These are phyloP conservation scores for Astrothelium subdiscretum DNA, from an alignment of 495 filamentous ascomycete genomes.

Conservation along the genomic window DNA sequence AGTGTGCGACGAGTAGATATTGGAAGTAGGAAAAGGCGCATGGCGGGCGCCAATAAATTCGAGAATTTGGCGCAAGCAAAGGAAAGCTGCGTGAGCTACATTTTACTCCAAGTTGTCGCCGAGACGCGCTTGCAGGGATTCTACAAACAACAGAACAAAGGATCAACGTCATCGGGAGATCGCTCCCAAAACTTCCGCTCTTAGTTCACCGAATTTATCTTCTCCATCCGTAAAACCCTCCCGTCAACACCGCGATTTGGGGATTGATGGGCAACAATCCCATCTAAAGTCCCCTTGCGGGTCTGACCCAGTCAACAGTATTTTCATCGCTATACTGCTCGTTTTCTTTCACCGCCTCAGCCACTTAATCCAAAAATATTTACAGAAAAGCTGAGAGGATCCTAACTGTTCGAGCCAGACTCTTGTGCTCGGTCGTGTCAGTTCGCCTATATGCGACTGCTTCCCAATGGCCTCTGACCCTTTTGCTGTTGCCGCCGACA, in stretches of 20 bases:
- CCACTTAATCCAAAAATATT: too few relatives aligned
- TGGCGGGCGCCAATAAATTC: constrained; percentile 28
- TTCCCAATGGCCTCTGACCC: neutral
- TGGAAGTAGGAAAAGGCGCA: constrained; percentile 93
- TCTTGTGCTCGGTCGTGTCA: too few relatives aligned
- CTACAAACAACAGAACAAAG: neutral
- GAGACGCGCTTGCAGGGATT: neutral
- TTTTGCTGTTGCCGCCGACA: neutral
- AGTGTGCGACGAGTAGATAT: constrained; percentile 86
- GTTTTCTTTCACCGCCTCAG: too few relatives aligned
- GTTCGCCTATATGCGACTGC: too few relatives aligned
- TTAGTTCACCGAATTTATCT: neutral
- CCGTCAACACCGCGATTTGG: too few relatives aligned
- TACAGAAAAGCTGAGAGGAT: too few relatives aligned
- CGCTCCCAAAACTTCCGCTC: neutral
- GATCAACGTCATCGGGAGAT: neutral
- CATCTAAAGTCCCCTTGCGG: too few relatives aligned
- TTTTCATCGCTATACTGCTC: too few relatives aligned
- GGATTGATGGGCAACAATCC: too few relatives aligned
- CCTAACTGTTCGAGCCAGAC: too few relatives aligned
- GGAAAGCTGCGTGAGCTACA: neutral
- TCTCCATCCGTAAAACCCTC: too few relatives aligned
- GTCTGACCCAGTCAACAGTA: too few relatives aligned
- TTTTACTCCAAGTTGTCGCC: neutral
- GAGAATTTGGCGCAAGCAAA: neutral